Conservation (phyloP, 2,329 filamentous ascomycete genomes). For the Fusarium heterosporum region DNA sequence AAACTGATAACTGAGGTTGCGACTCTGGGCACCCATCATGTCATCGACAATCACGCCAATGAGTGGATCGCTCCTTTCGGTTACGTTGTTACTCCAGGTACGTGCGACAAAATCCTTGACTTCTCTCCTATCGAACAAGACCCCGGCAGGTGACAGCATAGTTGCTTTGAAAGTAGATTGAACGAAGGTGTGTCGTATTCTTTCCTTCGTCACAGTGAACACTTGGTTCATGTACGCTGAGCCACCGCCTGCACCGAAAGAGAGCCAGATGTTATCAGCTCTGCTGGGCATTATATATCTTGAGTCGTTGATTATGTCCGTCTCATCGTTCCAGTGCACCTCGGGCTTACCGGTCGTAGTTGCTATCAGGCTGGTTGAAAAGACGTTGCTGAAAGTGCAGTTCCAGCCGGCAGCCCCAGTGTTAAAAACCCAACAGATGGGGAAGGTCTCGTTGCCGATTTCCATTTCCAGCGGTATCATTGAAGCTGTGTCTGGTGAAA, state of each 20-base stretch:
- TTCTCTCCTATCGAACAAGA: constrained; percentile 1
- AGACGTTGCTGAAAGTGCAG: too few relatives aligned
- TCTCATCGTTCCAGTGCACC: too few relatives aligned
- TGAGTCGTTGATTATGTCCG: too few relatives aligned
- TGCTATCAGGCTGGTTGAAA: too few relatives aligned
- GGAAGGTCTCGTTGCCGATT: background rate
- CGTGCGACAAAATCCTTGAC: constrained; percentile 18
- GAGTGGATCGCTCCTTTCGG: background rate
- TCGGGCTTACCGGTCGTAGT: too few relatives aligned
- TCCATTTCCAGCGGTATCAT: background rate
- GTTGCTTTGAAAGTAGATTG: constrained; percentile 17
- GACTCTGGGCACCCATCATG: constrained; percentile 25
- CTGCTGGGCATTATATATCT: constrained; percentile 27
- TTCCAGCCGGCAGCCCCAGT: too few relatives aligned
- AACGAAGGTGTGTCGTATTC: constrained; percentile 19
- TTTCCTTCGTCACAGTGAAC: constrained; percentile 30
- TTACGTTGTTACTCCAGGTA: constrained; percentile 22
- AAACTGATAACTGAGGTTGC: constrained; percentile 16
- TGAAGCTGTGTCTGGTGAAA: constrained; percentile 16
- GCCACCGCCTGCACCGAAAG: constrained; percentile 23
- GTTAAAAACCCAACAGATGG: too few relatives aligned
- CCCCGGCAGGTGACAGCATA: constrained; percentile 12
- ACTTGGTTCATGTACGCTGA: constrained; percentile 32
- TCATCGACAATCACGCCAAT: constrained; percentile 2
- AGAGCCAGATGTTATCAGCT: constrained; percentile 34